These are phyloP conservation scores for Candida sp. DNA, from an alignment of 1,139 yeast species.

Conservation along the genomic window DNA sequence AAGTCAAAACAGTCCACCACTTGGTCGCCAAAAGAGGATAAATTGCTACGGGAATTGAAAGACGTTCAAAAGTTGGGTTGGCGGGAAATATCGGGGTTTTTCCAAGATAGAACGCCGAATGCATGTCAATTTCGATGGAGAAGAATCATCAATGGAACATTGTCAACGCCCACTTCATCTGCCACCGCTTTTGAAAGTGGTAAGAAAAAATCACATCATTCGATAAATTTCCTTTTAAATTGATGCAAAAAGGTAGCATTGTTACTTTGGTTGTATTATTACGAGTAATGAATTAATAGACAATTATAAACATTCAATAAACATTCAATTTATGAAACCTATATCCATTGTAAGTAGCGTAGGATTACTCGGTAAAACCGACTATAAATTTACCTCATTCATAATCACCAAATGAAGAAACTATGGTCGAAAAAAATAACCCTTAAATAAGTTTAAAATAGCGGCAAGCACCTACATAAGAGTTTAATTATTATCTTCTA, in stretches of 20 bases:
- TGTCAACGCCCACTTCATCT: slow-evolving; percentile 5
- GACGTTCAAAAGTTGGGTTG: slow-evolving; percentile 43
- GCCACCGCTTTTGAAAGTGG: not conserved
- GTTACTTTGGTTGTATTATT: not conserved
- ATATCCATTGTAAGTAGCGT: not conserved
- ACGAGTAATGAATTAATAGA: not conserved
- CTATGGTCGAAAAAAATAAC: not conserved
- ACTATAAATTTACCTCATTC: not conserved
- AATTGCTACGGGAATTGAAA: slow-evolving; percentile 32
- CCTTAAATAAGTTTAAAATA: not conserved
- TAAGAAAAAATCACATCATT: slow-evolving; percentile 2
- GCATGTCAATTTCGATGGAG: slow-evolving; percentile 50
- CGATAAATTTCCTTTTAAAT: slow-evolving; percentile 6
- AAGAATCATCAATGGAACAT: slow-evolving; percentile 32
- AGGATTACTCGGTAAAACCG: not conserved
- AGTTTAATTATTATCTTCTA: no score
- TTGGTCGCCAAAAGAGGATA: slow-evolving; percentile 40
- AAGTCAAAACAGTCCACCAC: slow-evolving; percentile 34
- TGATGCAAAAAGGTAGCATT: not conserved
- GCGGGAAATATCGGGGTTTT: slow-evolving; percentile 42
- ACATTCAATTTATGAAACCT: no score
- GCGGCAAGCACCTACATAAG: not conserved
- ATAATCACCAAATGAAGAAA: no score
- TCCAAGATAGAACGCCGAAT: slow-evolving; percentile 43
- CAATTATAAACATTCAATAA: not conserved